Percentiles rank a stretch among this genome's conserved stretches.
phyloP scores from a whole-genome alignment of 2,329 filamentous ascomycete species.

The Fusarium sp. region DNA sequence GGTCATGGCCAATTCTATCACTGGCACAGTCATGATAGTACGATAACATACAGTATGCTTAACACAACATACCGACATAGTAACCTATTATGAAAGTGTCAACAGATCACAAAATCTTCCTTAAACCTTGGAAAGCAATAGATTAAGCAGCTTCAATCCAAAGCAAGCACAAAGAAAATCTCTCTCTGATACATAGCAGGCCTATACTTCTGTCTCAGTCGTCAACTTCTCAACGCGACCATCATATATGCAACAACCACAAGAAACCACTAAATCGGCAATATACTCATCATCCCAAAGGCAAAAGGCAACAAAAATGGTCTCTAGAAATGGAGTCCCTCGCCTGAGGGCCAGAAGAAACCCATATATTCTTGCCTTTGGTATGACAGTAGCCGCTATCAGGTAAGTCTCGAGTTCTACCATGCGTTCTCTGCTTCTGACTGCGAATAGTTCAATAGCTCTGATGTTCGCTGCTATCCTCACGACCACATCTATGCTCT shows the following conservation, averaged over 20 bases:
- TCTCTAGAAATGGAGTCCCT: neutral
- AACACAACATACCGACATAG: too few species aligned
- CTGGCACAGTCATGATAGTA: neutral
- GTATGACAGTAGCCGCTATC: conserved; percentile 23
- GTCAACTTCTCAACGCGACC: neutral
- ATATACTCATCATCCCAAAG: neutral
- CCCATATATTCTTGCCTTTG: conserved; percentile 23
- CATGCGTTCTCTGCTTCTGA: neutral
- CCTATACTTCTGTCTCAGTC: neutral
- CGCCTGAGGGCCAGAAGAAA: neutral
- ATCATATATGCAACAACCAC: neutral
- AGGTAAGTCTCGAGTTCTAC: neutral
- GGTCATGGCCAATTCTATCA: neutral
- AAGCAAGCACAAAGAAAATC: neutral
- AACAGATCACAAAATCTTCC: neutral
- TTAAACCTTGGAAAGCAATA: neutral
- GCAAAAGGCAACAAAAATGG: conserved; percentile 1
- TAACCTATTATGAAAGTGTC: neutral
- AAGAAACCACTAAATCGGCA: neutral
- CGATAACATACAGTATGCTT: neutral
- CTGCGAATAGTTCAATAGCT: conserved; percentile 1
- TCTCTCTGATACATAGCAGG: neutral
- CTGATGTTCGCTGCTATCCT: conserved; percentile 23
- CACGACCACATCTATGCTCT: conserved; percentile 13
- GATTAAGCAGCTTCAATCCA: neutral